These are phyloP conservation scores for Phytophthora citricola DNA, from an alignment of 352 stramenopile genomes.

Conservation along the genomic window DNA sequence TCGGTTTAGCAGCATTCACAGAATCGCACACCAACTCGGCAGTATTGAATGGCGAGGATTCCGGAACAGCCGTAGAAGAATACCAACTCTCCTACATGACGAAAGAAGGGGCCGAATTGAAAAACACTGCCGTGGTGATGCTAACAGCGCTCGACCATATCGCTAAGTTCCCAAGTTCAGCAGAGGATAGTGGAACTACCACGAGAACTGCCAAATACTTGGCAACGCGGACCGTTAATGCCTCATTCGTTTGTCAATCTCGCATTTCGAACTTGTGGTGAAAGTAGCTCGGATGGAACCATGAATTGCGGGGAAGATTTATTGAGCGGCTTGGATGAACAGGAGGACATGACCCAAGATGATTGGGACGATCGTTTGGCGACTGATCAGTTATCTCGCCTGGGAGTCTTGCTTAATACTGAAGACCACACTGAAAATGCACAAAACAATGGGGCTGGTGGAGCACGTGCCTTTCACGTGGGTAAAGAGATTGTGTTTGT, in stretches of 20 bases:
- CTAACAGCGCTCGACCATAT: neutral
- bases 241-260: neutral
- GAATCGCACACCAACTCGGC: neutral
- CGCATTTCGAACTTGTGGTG: too few species aligned
- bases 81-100: neutral
- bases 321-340: neutral
- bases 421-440: neutral
- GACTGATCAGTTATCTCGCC: neutral
- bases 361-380: neutral
- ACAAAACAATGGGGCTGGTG: neutral
- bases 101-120: neutral
- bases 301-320: neutral
- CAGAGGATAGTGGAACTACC: neutral
- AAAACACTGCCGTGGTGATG: neutral
- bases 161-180: neutral
- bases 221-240: neutral
- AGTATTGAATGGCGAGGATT: neutral
- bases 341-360: too few species aligned
- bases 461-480: neutral
- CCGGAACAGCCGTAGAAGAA: neutral
- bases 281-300: neutral
- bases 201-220: neutral
- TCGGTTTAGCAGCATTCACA: neutral
- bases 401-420: neutral
- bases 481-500: neutral